phyloP scores from a whole-genome alignment of 169 alveolate genomes.

The Plasmodium malariae region DNA sequence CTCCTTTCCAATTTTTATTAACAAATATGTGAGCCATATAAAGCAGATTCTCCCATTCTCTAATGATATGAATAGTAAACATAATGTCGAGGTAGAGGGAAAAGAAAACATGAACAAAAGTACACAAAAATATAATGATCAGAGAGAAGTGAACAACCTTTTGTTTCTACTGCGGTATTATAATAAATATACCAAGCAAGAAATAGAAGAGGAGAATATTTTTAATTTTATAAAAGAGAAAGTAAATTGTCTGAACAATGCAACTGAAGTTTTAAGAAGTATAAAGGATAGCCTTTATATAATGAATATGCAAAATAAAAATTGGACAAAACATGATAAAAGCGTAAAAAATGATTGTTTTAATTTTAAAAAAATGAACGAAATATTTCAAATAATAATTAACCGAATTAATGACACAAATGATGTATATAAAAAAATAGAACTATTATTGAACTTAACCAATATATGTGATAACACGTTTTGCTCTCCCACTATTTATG shows the following conservation, averaged over 20 bases:
- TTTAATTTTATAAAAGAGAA: conserved; percentile 16
- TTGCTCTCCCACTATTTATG: background rate
- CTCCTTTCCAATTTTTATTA: conserved; percentile 47
- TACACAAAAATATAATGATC: background rate
- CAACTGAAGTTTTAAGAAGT: conserved; percentile 16
- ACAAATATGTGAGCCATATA: conserved; percentile 30
- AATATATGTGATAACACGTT: conserved; percentile 30
- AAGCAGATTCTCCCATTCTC: background rate
- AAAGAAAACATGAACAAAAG: background rate
- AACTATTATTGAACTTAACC: conserved; percentile 29
- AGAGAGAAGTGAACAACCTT: conserved; percentile 1
- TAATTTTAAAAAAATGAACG: background rate
- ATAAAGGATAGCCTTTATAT: conserved; percentile 25
- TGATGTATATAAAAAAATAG: conserved; percentile 66
- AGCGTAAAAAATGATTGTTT: conserved; percentile 3
- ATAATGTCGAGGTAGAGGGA: background rate
- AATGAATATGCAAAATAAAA: too few relatives aligned
- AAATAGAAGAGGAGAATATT: conserved; percentile 1
- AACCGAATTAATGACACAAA: conserved; percentile 28
- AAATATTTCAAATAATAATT: conserved; percentile 27
- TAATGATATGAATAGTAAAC: background rate
- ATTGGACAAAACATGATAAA: too few relatives aligned
- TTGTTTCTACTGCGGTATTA: conserved; percentile 34
- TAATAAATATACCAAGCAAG: conserved; percentile 29
- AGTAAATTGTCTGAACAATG: conserved; percentile 19